Evolutionary conservation across 495 filamentous ascomycete species (phyloP).

Genomic region (Letharia lupina): DNA sequence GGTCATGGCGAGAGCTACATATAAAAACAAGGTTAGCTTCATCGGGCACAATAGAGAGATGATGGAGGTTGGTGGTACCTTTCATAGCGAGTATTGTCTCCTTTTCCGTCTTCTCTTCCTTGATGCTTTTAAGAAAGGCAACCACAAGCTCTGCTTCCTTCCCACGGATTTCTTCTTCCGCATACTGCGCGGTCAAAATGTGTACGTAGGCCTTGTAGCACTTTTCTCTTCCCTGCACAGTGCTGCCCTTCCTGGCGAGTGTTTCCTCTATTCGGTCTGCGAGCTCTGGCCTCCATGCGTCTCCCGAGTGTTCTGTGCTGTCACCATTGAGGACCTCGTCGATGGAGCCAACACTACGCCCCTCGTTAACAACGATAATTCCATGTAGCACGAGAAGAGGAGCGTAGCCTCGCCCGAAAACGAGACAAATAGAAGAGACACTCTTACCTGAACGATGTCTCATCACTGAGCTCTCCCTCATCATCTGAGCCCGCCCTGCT

Average conservation of each 20-base stretch:
- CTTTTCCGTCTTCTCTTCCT: slow-evolving; percentile 58
- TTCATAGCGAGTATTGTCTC: slow-evolving; percentile 66
- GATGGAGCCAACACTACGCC: slow-evolving; percentile 38
- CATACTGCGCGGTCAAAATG: slow-evolving; percentile 65
- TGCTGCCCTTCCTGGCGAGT: slow-evolving; percentile 77
- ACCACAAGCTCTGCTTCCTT: slow-evolving; percentile 58
- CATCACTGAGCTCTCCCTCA: slow-evolving; percentile 64
- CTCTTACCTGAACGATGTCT: slow-evolving; percentile 58
- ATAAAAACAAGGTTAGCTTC: slow-evolving; percentile 16
- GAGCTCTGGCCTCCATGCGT: slow-evolving; percentile 59
- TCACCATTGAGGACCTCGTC: slow-evolving; percentile 54
- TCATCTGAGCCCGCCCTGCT: slow-evolving; percentile 66
- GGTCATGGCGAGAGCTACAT: slow-evolving; percentile 60
- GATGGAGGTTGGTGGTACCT: slow-evolving; percentile 25
- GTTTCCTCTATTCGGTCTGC: slow-evolving; percentile 70
- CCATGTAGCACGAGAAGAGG: background rate
- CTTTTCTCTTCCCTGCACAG: slow-evolving; percentile 68
- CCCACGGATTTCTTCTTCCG: slow-evolving; percentile 54
- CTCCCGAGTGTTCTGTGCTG: slow-evolving; percentile 40
- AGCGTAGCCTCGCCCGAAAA: slow-evolving; percentile 7
- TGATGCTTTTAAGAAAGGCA: slow-evolving; percentile 66
- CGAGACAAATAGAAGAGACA: slow-evolving; percentile 5
- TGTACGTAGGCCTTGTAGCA: slow-evolving; percentile 61
- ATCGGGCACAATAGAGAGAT: background rate
- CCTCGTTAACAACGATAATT: background rate